Conservation (phyloP, 2,329 filamentous ascomycete species). For the Ophiostoma novo-ulmi region DNA sequence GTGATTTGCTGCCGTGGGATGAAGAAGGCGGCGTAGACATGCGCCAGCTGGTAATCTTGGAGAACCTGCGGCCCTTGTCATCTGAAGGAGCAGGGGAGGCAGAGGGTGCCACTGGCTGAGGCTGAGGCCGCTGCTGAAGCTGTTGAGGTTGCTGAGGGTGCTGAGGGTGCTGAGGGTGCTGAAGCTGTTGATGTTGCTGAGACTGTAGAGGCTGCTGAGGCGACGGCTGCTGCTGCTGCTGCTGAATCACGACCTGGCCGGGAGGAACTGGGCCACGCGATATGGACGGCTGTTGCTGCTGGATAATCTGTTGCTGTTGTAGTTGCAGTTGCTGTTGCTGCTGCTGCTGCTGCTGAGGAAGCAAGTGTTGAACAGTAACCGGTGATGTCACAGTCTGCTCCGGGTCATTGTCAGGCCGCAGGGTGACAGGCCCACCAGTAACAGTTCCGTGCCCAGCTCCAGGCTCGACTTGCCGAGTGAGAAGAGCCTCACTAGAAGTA, state of each 20-base stretch:
- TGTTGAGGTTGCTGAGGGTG: background rate
- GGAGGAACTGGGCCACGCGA: constrained; percentile 5
- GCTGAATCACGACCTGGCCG: background rate
- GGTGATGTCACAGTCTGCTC: background rate
- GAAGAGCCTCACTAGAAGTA: constrained; percentile 6
- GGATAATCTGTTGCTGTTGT: constrained; percentile 17
- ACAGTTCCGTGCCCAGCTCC: too few species aligned
- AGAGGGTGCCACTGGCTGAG: background rate
- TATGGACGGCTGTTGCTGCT: constrained; percentile 12
- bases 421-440: background rate
- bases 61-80: constrained; percentile 24
- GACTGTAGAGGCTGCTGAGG: background rate
- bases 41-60: constrained; percentile 25
- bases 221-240: background rate
- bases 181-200: background rate
- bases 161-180: background rate
- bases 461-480: constrained; percentile 16
- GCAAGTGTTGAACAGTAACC: background rate
- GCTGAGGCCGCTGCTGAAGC: background rate
- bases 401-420: background rate
- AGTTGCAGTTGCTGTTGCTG: background rate
- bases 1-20: constrained; percentile 19
- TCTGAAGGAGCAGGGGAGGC: constrained; percentile 5
- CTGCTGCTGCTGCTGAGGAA: background rate
- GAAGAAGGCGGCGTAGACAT: constrained; percentile 24